These are phyloP conservation scores for Erucastrum elatum DNA, from an alignment of 345 rosid genomes.

Conservation along the genomic window DNA sequence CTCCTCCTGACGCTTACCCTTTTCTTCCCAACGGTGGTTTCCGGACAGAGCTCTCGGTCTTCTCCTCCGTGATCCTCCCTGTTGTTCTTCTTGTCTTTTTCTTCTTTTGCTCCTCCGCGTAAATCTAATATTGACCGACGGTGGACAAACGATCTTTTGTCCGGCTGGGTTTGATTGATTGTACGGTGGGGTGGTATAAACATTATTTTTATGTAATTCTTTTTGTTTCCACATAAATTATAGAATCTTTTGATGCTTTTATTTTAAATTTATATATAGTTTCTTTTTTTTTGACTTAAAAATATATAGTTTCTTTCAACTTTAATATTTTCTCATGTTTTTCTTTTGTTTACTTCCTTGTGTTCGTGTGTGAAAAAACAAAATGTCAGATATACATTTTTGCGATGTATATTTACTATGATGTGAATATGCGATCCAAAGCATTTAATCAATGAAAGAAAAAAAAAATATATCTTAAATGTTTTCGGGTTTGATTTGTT, in stretches of 20 bases:
- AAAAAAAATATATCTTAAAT: too few species aligned
- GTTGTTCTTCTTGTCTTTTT: conserved; percentile 13
- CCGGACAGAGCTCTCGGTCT: conserved; percentile 36
- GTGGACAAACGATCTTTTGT: neutral
- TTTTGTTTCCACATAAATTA: neutral
- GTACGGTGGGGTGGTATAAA: conserved; percentile 22
- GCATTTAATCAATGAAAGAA: too few species aligned
- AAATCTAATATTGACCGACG: neutral
- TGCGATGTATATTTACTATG: too few species aligned
- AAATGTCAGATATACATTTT: too few species aligned
- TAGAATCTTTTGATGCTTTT: conserved; percentile 7
- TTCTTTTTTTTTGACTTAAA: too few species aligned
- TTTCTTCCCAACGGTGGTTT: conserved; percentile 67
- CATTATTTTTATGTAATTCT: conserved; percentile 29
- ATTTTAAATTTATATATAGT: too few species aligned
- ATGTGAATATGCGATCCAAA: too few species aligned
- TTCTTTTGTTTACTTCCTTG: too few species aligned
- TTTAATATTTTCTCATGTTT: too few species aligned
- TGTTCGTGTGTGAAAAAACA: too few species aligned
- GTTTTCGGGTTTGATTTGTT: too few species aligned
- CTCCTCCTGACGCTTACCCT: conserved; percentile 87
- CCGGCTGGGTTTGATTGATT: conserved; percentile 19
- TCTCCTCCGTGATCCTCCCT: conserved; percentile 31
- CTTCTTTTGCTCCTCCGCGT: conserved; percentile 17
- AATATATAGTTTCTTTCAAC: too few species aligned